Evolutionary conservation across 805 yeast genomes (phyloP), one percentile per base, ranked within the genome.

Genomic region (Ascoidea rubescens): DNA sequence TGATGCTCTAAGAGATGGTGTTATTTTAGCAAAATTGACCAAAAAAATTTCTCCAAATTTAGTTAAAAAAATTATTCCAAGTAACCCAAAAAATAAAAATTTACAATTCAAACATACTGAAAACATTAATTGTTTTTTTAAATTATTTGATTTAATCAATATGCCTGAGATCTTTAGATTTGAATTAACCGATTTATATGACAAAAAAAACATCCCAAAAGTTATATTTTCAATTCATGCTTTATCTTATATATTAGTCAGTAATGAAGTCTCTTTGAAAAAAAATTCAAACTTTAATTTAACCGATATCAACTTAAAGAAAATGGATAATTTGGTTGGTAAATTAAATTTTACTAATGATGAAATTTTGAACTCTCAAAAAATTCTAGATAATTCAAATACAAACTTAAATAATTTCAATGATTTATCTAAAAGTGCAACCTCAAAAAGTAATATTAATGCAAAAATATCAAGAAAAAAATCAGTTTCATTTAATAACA

Each of bases 151-250:
- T 53, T 77, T 71, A 54, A 73, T 87, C 54, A 80, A 78, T 31
- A 80, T 91, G 57, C 98, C 98, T 0, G 90, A 86, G 52, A 73
- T 88, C 51, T 91, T 90, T 64, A 76, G 85, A 49, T 93, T 91
- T 63, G 98, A 91, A 64, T 75, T 90, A 54, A 88, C 95, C 4
- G 99, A 91, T 66, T 71, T 91, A 43, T 93, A 88, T 67, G 97
- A 93, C 62, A 83, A 84, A 62, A 89, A 87, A 60, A 86, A 90
- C 62, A 77, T 90, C 17, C 97, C 98, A 12, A 89, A 87, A 62
- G 97, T 93, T 32, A 84, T 91, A 64, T 89, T 88, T 66, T 89
- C 97, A 58, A 66, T 91, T 43, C 96, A 91, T 68, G 96, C 96
- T 2, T 68, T 91, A 57, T 81, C 89, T 50, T 87, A 78, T 58